phyloP scores from a whole-genome alignment of 2,329 filamentous ascomycete genomes.

The Alternaria ventricosa region DNA sequence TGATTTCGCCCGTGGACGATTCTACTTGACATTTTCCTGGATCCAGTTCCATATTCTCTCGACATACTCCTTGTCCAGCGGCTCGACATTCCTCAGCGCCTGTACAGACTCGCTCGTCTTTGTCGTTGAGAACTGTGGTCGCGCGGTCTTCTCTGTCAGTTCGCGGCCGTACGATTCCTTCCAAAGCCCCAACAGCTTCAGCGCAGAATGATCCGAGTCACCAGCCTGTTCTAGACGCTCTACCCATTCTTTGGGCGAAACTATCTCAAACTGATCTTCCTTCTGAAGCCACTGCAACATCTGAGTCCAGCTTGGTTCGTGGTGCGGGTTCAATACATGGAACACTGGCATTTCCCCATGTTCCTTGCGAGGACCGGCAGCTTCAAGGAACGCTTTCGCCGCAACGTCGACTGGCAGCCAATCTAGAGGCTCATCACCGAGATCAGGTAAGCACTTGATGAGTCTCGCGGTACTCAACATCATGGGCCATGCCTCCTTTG shows the following conservation, averaged over 20 bases:
- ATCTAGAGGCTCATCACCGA: slow-evolving; percentile 35
- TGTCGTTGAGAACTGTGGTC: slow-evolving; percentile 43
- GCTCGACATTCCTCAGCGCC: slow-evolving; percentile 45
- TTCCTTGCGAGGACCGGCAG: slow-evolving; percentile 28
- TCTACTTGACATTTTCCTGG: slow-evolving; percentile 24
- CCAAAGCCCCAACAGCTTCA: slow-evolving; percentile 60
- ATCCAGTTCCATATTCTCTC: slow-evolving; percentile 53
- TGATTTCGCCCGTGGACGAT: not conserved
- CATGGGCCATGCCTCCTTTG: slow-evolving; percentile 46
- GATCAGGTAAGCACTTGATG: slow-evolving; percentile 39
- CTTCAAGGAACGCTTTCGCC: slow-evolving; percentile 58
- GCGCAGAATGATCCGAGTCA: slow-evolving; percentile 51
- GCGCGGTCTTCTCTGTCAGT: not conserved
- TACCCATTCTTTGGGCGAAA: slow-evolving; percentile 53
- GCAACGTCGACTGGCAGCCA: slow-evolving; percentile 46
- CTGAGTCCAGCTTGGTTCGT: slow-evolving; percentile 53
- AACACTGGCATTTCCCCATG: slow-evolving; percentile 45
- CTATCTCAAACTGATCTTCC: slow-evolving; percentile 49
- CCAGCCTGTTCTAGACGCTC: slow-evolving; percentile 46
- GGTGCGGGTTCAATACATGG: slow-evolving; percentile 59
- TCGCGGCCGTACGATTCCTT: slow-evolving; percentile 49
- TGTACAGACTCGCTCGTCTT: slow-evolving; percentile 44
- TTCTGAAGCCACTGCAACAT: slow-evolving; percentile 56
- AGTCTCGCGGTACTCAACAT: slow-evolving; percentile 42
- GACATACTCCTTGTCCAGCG: slow-evolving; percentile 54